phyloP scores from a whole-genome alignment of 805 yeast species.

The Nakazawaea molendinolei region DNA sequence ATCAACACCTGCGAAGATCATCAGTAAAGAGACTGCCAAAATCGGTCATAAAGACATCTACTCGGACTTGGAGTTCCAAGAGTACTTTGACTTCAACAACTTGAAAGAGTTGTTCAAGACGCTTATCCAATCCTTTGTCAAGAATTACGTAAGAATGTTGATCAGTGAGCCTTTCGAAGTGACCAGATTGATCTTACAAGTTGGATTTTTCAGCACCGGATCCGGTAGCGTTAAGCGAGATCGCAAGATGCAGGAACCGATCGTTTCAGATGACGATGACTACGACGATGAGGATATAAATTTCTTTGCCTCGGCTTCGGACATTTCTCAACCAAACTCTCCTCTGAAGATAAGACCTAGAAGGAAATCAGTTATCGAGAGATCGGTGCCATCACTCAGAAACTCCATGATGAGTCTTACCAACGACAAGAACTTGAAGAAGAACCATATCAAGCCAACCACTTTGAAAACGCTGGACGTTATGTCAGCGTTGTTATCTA shows the following conservation, averaged over 20 bases:
- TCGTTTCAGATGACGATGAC: conserved; percentile 13
- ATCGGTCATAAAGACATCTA: conserved; percentile 30
- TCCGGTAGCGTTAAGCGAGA: not conserved
- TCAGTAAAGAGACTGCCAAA: conserved; percentile 11
- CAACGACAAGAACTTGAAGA: conserved; percentile 5
- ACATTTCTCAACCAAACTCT: conserved; percentile 10
- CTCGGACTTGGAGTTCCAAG: conserved; percentile 57
- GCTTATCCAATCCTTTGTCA: conserved; percentile 53
- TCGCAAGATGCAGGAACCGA: conserved; percentile 2
- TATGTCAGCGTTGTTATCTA: conserved; percentile 54
- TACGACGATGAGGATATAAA: conserved; percentile 30
- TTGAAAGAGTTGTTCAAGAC: conserved; percentile 50
- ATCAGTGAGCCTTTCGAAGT: conserved; percentile 87
- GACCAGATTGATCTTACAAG: conserved; percentile 70
- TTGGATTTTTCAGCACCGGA: conserved; percentile 50
- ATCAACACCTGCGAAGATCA: conserved; percentile 11
- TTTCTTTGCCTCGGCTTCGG: conserved; percentile 28
- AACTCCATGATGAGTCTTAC: not conserved
- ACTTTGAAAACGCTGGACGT: conserved; percentile 61
- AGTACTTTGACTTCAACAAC: conserved; percentile 55
- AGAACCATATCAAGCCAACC: conserved; percentile 42
- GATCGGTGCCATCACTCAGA: conserved; percentile 16
- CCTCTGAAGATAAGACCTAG: conserved; percentile 9
- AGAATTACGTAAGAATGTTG: conserved; percentile 62
- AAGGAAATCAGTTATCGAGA: conserved; percentile 24